Base-by-base conservation (phyloP, 805 yeast genomes). In the Metschnikowia dekortorum region DNA sequence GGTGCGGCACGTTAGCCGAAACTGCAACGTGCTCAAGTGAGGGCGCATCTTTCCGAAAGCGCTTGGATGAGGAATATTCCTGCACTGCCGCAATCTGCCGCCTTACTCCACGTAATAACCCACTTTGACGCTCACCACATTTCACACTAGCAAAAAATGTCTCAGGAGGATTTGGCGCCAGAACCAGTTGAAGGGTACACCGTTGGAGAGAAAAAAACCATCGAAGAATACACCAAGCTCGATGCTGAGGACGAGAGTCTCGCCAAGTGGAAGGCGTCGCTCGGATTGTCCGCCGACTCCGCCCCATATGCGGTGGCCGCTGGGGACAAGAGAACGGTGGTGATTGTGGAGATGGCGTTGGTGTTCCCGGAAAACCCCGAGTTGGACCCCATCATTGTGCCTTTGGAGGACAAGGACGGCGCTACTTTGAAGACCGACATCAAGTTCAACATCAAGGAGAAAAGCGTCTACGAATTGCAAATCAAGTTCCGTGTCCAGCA, bases 191-290 rank as follows among this genome's bases (percentile, higher is more conserved):
- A 82, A 54, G 85, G 85, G 8, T 87, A 85, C 73, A 78, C 74
- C 47, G 83, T 81, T 22, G 79, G 81, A 38, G 80, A 82, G 64
- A 75, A 90, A 72, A 89, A 89, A 63, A 85, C 95, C 14, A 78
- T 90, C 39, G 89, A 81, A 39, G 96, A 90, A 64, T 90, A 90
- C 68, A 81, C 84, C 49, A 78, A 84, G 50, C 70, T 90, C 57
- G 97, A 90, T 64, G 92, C 92, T 10, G 87, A 89, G 59, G 97
- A 90, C 65, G 96, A 89, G 68, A 85, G 95, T 14, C 75, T 90
- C 55, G 87, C 85, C 54, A 88, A 87, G 67, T 90, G 97, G 97
- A 91, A 91, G 67, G 87, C 83, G 50, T 87, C 96, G 1, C 72
- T 90, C 32, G 97, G 97, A 0, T 72, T 90, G 51, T 69, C 82